Base-by-base conservation (phyloP, 1,284 basidiomycete genomes). In the Pisolithus thermaeus region DNA sequence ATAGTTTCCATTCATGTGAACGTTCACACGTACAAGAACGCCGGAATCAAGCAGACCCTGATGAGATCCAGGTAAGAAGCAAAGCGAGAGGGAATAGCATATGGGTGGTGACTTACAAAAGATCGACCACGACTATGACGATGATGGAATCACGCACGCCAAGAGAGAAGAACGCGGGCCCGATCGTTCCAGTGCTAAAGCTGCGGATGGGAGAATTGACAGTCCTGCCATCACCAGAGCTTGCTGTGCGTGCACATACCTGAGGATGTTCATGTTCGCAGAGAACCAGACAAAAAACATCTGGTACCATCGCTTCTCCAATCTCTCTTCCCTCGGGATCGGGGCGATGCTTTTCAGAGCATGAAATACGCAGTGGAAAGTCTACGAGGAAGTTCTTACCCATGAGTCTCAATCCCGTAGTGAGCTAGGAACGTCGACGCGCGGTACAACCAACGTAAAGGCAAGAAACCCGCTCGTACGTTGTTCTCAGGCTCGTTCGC, bases 201-300 rank as follows among this genome's bases (percentile, higher is more conserved):
- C 78, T 80, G 50, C 39, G 43, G 30, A 1, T 11, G 2, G 23
- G 25, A 2, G 3, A 43, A 16, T 6, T 27, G 39, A 9, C 37
- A 20, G 18, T 6, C 22, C 22, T 27, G 20, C 6, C 8, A 27
- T 42, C 12, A n/a, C 18, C 25, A 23, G 22, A 32, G 5, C 8
- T 16, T 27, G 16, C 25, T 4, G 43, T 23, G 38, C n/a, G 41
- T 23, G 18, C 22, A 66, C 73, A 44, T 68, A 82, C 67, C 73
- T 71, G 28, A 81, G 67, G 52, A 85, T 72, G 56, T 84, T 84
- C 62, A 81, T 72, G 55, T 83, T 84, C 46, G 74, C 73, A 7
- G 81, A 79, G 58, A 84, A 80, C 83, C 83, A 84, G 18, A 82
- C 72, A 56, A 81, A 81, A 64, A 84, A 84, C 67, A 83, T 71